Conservation (phyloP, 768 basidiomycete genomes). For the Suillus spraguei region DNA sequence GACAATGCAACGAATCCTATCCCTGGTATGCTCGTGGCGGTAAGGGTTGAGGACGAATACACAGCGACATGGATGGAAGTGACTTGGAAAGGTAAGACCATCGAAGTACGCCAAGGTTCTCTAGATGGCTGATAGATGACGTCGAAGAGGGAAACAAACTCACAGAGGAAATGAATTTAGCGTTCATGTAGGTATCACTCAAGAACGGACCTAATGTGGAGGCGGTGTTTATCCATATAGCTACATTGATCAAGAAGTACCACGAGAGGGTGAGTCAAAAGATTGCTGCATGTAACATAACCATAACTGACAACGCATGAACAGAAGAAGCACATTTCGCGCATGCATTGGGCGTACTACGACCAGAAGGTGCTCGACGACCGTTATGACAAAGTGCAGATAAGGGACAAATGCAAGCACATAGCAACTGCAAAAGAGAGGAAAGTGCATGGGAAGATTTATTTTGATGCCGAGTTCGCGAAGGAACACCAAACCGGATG, state of each 20-base stretch:
- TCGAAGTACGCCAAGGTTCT: background rate
- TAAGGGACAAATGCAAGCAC: background rate
- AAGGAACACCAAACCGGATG: background rate
- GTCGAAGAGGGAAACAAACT: slow-evolving; percentile 3
- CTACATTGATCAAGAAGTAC: slow-evolving; percentile 1
- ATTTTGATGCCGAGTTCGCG: slow-evolving; percentile 4
- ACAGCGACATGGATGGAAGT: slow-evolving; percentile 6
- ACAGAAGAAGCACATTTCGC: slow-evolving; percentile 6
- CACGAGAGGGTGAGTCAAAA: slow-evolving; percentile 4
- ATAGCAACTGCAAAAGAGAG: background rate
- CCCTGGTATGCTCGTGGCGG: slow-evolving; percentile 4
- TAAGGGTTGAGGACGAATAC: background rate
- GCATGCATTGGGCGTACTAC: slow-evolving; percentile 3
- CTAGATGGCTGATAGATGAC: background rate
- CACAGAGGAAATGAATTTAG: background rate
- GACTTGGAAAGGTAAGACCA: slow-evolving; percentile 1
- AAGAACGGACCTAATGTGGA: slow-evolving; percentile 8
- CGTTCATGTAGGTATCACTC: slow-evolving; percentile 6
- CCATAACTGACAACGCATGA: background rate
- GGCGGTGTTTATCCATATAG: slow-evolving; percentile 4
- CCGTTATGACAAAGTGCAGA: slow-evolving; percentile 1
- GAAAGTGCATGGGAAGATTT: background rate
- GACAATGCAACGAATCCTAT: slow-evolving; percentile 7
- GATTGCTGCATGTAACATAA: background rate
- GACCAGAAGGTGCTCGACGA: slow-evolving; percentile 1